Base-by-base conservation (phyloP, 371 early-diverging fungal species). In the Lichtheimia hyalospora region DNA sequence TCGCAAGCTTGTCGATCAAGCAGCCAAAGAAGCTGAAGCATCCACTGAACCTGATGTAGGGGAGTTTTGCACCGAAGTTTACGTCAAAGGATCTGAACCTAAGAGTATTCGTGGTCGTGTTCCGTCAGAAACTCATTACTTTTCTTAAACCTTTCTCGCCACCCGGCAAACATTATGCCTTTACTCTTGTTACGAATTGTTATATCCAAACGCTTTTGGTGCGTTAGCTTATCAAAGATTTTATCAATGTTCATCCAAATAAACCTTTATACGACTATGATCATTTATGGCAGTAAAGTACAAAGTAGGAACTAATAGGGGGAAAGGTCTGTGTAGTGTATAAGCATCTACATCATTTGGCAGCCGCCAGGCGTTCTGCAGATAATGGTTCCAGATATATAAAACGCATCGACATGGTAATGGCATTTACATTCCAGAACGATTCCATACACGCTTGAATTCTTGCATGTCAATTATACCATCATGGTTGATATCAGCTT, bases 51-150 rank as follows among this genome's bases (percentile, higher is more conserved):
- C 98, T 53, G 70, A 81, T 42, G 50, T 87, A 15, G 50, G 64
- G 13, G 88, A 91, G 66, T 86, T 97, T 70, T 93, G 77, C 84
- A 87, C 85, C 28, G 85, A 96, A 53, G 83, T 98, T 66, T 96
- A 96, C 79, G 82, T 77, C 54, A 79, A 81, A 66, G 95, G 92
- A 49, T 66, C 86, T 58, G 92, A 90, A 58, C 88, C 91, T 24
- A 66, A 79, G 21, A 74, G 67, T 63, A 73, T 95, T 54, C 90
- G 96, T 59, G 96, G 96, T 51, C 85, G 91, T 70, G 88, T 87
- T 54, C 84, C 88, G 49, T 81, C 84, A 60, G 92, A 91, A 77
- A 67, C 82, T 55, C 85, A 90, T 71, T 63, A 80, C 67, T 89
- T 49, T 44, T 43, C 15, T 27, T 55, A 44, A 55, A 1, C 46